Percentiles rank a stretch among this genome's conserved stretches.
Conservation (phyloP, 1,139 yeast genomes). For the Hemisphaericaspora xylofermentans region DNA sequence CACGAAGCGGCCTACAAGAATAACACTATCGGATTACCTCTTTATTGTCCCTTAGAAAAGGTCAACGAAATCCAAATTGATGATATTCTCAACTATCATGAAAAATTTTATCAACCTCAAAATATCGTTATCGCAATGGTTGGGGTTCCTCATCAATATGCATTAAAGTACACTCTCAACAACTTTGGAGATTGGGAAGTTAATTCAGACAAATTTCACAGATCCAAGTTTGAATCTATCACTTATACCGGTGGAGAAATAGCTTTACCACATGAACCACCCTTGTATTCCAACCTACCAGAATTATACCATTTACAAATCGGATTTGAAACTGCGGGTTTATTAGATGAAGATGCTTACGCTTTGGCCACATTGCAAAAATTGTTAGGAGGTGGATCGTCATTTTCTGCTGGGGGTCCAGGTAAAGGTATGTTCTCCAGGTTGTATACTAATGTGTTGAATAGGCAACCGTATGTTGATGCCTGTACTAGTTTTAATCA, state of each 20-base stretch:
- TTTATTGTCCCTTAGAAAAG: conserved; percentile 75
- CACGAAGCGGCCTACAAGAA: conserved; percentile 77
- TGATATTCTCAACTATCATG: conserved; percentile 62
- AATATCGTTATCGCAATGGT: conserved; percentile 84
- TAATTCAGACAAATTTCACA: conserved; percentile 2
- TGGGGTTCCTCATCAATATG: conserved; percentile 74
- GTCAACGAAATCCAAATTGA: conserved; percentile 54
- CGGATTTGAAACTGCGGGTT: conserved; percentile 85
- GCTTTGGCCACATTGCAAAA: conserved; percentile 91
- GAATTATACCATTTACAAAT: conserved; percentile 85
- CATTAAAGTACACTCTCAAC: conserved; percentile 61
- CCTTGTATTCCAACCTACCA: conserved; percentile 67
- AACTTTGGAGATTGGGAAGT: conserved; percentile 63
- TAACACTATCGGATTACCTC: conserved; percentile 81
- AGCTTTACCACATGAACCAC: conserved; percentile 67
- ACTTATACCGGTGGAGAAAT: conserved; percentile 77
- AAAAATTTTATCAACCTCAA: conserved; percentile 72
- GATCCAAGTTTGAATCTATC: conserved; percentile 46
- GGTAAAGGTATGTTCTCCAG: conserved; percentile 99
- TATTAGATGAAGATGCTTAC: conserved; percentile 82
- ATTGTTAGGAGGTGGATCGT: conserved; percentile 95
- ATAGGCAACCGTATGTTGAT: conserved; percentile 89
- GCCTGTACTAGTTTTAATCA: conserved; percentile 88
- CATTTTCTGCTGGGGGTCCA: conserved; percentile 99
- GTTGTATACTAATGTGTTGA: conserved; percentile 84